Conservation (phyloP, 257 asterid species). For the Solanum dulcamara region DNA sequence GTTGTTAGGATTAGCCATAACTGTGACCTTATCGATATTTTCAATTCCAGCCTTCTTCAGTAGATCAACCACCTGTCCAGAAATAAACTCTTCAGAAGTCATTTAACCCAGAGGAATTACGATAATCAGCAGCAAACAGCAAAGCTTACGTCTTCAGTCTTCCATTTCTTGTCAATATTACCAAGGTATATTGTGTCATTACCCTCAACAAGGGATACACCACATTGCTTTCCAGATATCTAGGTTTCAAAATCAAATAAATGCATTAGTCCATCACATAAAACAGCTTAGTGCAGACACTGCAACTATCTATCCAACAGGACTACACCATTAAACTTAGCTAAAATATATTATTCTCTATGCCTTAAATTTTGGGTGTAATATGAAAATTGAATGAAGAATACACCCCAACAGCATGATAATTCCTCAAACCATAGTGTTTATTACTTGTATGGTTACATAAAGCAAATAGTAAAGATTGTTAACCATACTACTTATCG, state of each 20-base stretch:
- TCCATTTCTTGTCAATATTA: slow-evolving; percentile 62
- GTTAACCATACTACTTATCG: not conserved
- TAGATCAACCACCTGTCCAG: slow-evolving; percentile 35
- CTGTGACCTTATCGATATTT: slow-evolving; percentile 46
- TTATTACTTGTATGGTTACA: not conserved
- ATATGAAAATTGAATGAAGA: not conserved
- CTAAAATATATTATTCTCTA: not conserved
- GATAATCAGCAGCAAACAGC: slow-evolving; percentile 2
- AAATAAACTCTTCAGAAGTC: slow-evolving; percentile 10
- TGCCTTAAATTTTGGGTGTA: not conserved
- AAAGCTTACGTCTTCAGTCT: slow-evolving; percentile 53
- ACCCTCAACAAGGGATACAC: slow-evolving; percentile 40
- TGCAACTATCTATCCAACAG: not conserved
- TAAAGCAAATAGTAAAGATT: not conserved
- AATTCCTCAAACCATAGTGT: not conserved
- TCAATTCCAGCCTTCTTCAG: slow-evolving; percentile 46
- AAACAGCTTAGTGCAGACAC: not conserved
- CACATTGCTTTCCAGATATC: slow-evolving; percentile 66
- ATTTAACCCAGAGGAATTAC: slow-evolving; percentile 2
- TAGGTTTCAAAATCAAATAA: slow-evolving; percentile 8
- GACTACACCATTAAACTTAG: not conserved
- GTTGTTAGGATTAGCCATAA: slow-evolving; percentile 43
- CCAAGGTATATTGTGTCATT: slow-evolving; percentile 62
- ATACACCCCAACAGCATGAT: not conserved
- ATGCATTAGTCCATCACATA: slow-evolving; percentile 6